phyloP scores from a whole-genome alignment of 2,329 filamentous ascomycete species.

The Cordyceps tenuipes region DNA sequence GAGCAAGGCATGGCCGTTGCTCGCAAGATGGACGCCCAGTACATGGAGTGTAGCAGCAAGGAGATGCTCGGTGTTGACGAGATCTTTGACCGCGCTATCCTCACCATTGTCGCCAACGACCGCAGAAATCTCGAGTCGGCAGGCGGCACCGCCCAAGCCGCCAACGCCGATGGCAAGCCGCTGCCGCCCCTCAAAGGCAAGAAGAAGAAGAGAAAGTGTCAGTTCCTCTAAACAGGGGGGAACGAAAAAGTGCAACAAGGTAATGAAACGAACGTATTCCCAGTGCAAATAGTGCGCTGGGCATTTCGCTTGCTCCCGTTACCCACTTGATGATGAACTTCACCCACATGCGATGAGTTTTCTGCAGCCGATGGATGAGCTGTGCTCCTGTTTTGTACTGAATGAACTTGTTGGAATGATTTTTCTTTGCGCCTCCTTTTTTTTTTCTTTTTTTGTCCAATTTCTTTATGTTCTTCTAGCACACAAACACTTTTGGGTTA shows the following conservation, averaged over 20 bases:
- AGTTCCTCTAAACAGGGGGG: slow-evolving; percentile 54
- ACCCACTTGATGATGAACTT: not conserved
- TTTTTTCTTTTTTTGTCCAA: not conserved
- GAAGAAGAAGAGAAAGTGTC: slow-evolving; percentile 80
- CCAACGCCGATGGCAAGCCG: slow-evolving; percentile 29
- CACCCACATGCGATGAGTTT: not conserved
- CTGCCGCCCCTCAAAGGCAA: slow-evolving; percentile 39
- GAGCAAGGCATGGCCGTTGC: slow-evolving; percentile 86
- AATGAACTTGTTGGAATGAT: slow-evolving; percentile 29
- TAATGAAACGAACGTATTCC: not conserved
- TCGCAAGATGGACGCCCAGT: slow-evolving; percentile 85
- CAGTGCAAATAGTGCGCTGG: not conserved
- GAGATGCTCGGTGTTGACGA: slow-evolving; percentile 95
- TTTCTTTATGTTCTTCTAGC: not conserved
- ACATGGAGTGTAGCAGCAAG: slow-evolving; percentile 98
- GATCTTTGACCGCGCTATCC: slow-evolving; percentile 87
- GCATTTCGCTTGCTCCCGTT: not conserved
- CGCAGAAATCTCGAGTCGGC: slow-evolving; percentile 51
- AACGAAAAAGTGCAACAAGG: slow-evolving; percentile 9
- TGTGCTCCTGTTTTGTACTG: slow-evolving; percentile 27
- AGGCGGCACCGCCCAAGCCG: slow-evolving; percentile 29
- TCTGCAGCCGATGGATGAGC: not conserved
- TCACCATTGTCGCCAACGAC: slow-evolving; percentile 80
- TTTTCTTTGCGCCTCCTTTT: slow-evolving; percentile 18
- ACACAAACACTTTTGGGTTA: slow-evolving; percentile 2